Base-by-base conservation (phyloP, 305 asterid species). In the Rubia tinctorum region DNA sequence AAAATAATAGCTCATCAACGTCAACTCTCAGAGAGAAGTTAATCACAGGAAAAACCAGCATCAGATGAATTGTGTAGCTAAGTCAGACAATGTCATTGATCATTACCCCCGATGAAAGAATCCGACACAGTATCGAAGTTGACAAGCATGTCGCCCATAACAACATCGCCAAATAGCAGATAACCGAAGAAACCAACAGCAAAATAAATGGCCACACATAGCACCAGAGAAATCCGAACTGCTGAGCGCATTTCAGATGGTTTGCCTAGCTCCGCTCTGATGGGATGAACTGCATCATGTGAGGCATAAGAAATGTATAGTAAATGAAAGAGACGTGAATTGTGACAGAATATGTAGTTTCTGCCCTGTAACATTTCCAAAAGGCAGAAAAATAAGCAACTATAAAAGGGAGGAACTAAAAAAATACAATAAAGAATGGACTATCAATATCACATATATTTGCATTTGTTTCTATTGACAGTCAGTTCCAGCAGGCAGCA, bases 1-100 rank as follows among this genome's bases (percentile, higher is more conserved):
- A 90, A 77, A 95, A 95, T 47, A 95, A 76, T 17, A 95, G 77
- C 72, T 92, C 99, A 17, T 90, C 94, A 12, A 92, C 91, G 3
- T 95, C 92, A 40, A 83, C 87, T 78, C 99, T 84, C 47, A 95
- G 74, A 1, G 98, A 90, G 82, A 88, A 95, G 82, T 95, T 95
- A 92, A 95, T 95, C 64, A 95, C 96, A 0, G 99, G 99, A 73
- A 95, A 95, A 76, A 95, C 99, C 79, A 95, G 88, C 99, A 95
- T 92, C 79, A 95, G 97, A 75, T 95, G 98, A 79, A 92, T 71
- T 1, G 99, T 96, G 20, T 95, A 95, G 75, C 99, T 95, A 83
- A 95, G 53, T 68, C 99, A 84, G 53, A 95, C 87, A 8, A 77
- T 80, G 60, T 82, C 91, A 14, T 92, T 92, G 76, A 92, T 82